Base-by-base conservation (phyloP, 1,284 basidiomycete genomes). In the Entoloma clypeatum region DNA sequence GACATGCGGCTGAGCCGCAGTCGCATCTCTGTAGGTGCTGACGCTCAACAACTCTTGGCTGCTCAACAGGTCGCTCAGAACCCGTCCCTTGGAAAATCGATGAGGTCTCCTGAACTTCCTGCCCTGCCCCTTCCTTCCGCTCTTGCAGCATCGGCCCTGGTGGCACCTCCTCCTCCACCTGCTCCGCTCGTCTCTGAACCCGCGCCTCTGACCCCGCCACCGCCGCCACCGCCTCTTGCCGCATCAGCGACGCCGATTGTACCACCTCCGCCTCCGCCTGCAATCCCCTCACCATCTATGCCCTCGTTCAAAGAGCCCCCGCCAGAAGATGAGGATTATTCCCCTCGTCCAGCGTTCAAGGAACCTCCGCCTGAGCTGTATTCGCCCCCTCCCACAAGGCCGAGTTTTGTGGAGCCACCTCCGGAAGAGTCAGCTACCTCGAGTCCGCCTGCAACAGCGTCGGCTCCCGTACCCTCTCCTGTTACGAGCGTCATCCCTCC, bases 1-100 rank as follows among this genome's bases (percentile, higher is more conserved):
- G 94, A 97, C 63, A 84, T 93, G 79, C 81, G 92, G 34, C 74
- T 90, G 61, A 86, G 79, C 53, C 73, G 90, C 56, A 65, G 78
- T 61, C 61, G 72, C 51, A 72, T 87, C 51, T 77, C 97, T 73
- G 63, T 86, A 64, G 63, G 84, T 60, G 57, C 90, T 69, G 56
- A 95, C 67, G 43, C 93, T 59, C 47, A 90, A 78, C 61, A 98
- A 71, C 59, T 95, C 68, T 61, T 92, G 71, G 53, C 91, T 71
- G 60, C 93, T 72, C 59, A 86, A 71, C 73, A 83, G 47, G 68
- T 73, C 24, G 77, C 75, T 3, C 77, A 81, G 57, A 77, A 79
- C 45, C 70, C 70, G 26, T 69, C 64, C 6, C 56, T 70, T 29
- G 59, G 57, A 5, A 61, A 59, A 30, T 44, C 52, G 27, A 59